Evolutionary conservation across 2,329 filamentous ascomycete species (phyloP), one percentile per base, ranked within the genome.

Genomic region (Fusarium buxicola): DNA sequence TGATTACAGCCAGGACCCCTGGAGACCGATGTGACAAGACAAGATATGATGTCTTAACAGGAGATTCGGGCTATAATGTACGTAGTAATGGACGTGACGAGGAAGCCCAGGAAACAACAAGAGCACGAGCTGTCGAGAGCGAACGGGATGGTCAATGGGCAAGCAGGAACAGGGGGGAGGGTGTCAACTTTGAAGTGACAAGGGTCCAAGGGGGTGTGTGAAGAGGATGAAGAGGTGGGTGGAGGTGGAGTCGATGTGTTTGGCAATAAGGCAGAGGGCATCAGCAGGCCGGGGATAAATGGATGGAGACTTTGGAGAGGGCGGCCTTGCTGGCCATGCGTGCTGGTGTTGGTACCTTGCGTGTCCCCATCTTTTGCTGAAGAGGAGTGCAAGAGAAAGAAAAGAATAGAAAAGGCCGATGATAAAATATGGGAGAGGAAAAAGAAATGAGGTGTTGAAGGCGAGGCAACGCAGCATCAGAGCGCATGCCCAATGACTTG

Each of bases 261-360:
- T 70, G 62, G 55, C 49, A 69, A 70, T 69, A 69, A 71, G 65
- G 68, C 65, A 69, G 47, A 69, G 61, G 44, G 38, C 48, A 69
- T 70, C 62, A 56, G 71, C 59, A 65, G 59, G 57, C 44, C 56
- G 56, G 66, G 61, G 59, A 63, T 62, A 49, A 45, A 68, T 48
- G 54, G 54, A 54, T 49, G 46, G 55, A 61, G 56, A 53, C 27
- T 18, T 28, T 53, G 35, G 52, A 38, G 48, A 67, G 46, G 36
- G 30, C 30, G 34, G 52, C 24, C 59, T 57, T 47, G 63, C 44
- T 62, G 48, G 52, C 57, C 35, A 44, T 56, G 45, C 32, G 35
- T 55, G 24, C 28, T 52, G 21, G 40, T 54, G 24, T 57, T 52
- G 56, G 62, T 57, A 45, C 63, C 53, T 65, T 64, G 56, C 58